These are phyloP conservation scores for Coccinonectria pachysandricola DNA, from an alignment of 2,329 filamentous ascomycete species.

Conservation along the genomic window DNA sequence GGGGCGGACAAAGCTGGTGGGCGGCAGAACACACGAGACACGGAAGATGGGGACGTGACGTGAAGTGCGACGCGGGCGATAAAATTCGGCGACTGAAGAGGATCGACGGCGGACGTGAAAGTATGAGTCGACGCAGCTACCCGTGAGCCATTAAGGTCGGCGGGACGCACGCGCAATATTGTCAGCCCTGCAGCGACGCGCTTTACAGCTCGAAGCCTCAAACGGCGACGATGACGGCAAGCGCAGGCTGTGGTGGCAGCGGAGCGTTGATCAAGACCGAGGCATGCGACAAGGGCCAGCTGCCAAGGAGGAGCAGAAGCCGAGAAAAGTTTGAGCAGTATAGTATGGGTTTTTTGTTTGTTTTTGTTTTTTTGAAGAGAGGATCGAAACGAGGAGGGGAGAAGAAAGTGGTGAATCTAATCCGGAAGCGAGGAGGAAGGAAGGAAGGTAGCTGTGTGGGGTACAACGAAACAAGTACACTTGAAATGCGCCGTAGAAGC, in stretches of 20 bases:
- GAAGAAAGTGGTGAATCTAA: neutral
- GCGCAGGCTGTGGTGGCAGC: conserved; percentile 14
- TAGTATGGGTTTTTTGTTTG: too few species aligned
- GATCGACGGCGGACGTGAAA: conserved; percentile 5
- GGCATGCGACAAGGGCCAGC: conserved; percentile 22
- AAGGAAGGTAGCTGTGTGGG: conserved; percentile 1
- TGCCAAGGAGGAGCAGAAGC: conserved; percentile 9
- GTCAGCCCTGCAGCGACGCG: conserved; percentile 12
- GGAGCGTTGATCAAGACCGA: conserved; percentile 25
- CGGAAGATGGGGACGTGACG: neutral
- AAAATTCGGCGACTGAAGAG: too few species aligned
- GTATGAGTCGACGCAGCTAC: conserved; percentile 17
- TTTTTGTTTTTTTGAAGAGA: too few species aligned
- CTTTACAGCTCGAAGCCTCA: conserved; percentile 15
- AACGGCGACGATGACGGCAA: conserved; percentile 15
- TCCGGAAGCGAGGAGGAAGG: conserved; percentile 1
- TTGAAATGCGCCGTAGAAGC: too few species aligned
- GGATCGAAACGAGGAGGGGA: conserved; percentile 4
- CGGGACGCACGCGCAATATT: conserved; percentile 11
- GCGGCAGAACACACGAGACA: neutral
- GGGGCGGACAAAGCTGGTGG: too few species aligned
- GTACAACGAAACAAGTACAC: too few species aligned
- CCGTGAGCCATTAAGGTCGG: conserved; percentile 17
- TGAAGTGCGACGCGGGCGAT: too few species aligned
- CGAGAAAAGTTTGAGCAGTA: too few species aligned